Conservation (phyloP, 805 yeast genomes). For the Ogataea allantospora region DNA sequence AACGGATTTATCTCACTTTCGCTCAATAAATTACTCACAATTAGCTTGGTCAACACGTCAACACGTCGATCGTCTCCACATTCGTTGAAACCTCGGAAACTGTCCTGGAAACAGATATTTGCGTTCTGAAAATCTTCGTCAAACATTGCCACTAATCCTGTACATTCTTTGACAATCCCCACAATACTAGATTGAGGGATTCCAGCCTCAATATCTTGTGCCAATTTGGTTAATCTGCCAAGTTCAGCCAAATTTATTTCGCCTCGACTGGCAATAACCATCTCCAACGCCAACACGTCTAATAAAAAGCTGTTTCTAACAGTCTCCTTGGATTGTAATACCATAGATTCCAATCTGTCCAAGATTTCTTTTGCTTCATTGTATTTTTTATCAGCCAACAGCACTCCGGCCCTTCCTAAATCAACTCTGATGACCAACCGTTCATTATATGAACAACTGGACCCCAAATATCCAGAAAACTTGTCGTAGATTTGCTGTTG, state of each 20-base stretch:
- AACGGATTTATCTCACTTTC: conserved; percentile 69
- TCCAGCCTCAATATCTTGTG: conserved; percentile 51
- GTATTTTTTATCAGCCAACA: conserved; percentile 31
- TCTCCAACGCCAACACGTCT: conserved; percentile 67
- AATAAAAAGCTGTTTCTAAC: conserved; percentile 47
- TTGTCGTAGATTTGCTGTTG: conserved; percentile 23
- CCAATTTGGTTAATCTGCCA: conserved; percentile 47
- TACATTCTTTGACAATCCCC: conserved; percentile 76
- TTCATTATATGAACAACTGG: conserved; percentile 24
- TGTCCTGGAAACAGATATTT: conserved; percentile 46
- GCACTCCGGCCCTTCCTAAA: conserved; percentile 41
- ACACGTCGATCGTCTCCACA: conserved; percentile 62
- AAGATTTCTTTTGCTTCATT: conserved; percentile 36
- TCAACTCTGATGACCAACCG: conserved; percentile 49
- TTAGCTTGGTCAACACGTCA: conserved; percentile 56
- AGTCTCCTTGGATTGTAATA: no score
- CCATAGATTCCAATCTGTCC: conserved; percentile 43
- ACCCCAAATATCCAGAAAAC: conserved; percentile 19
- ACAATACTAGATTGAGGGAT: conserved; percentile 73
- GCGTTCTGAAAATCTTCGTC: conserved; percentile 58
- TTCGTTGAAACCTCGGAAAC: conserved; percentile 47
- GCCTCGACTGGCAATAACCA: conserved; percentile 47
- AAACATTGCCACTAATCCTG: conserved; percentile 65
- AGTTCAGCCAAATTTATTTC: conserved; percentile 36
- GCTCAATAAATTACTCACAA: conserved; percentile 59